A percentile compares a stretch with the other conserved stretches of the same genome.
Evolutionary conservation across 176 grass and related monocot genomes (phyloP).

Genomic region (Zoysia pacifica): DNA sequence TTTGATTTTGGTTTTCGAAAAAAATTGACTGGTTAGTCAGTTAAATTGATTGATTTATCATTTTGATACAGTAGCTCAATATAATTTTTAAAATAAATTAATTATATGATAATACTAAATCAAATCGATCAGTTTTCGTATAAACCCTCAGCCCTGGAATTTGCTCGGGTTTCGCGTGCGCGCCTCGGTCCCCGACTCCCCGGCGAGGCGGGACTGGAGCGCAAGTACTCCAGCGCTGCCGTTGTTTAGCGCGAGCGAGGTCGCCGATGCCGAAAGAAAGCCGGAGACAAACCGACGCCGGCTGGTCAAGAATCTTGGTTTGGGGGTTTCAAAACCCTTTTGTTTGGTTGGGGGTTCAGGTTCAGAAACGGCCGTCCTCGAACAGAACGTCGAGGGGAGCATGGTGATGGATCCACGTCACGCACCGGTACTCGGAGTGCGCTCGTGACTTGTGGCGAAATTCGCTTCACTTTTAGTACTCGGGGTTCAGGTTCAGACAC

Average conservation of each 20-base stretch:
- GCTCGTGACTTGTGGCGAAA: conserved; percentile 13
- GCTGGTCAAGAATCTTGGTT: conserved; percentile 33
- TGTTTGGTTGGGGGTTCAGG: not conserved
- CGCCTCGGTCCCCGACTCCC: conserved; percentile 5
- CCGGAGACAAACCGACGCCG: conserved; percentile 16
- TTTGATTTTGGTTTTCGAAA: no score
- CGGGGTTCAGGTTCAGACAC: no score
- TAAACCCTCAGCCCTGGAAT: conserved; percentile 7
- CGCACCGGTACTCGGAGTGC: not conserved
- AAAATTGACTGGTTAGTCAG: no score
- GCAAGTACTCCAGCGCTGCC: not conserved
- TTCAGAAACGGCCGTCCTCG: not conserved
- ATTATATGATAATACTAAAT: no score
- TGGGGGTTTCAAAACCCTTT: conserved; percentile 30
- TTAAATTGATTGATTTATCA: no score
- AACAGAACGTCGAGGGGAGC: conserved; percentile 9
- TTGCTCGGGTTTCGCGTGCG: conserved; percentile 36
- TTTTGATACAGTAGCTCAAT: no score
- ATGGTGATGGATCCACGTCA: conserved; percentile 14
- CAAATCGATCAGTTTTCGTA: no score
- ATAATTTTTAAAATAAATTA: no score
- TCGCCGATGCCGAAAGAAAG: conserved; percentile 14
- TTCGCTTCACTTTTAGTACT: not conserved
- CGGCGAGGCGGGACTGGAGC: not conserved
- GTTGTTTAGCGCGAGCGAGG: conserved; percentile 17